phyloP scores from a whole-genome alignment of 768 basidiomycete species.

The Vararia minispora region DNA sequence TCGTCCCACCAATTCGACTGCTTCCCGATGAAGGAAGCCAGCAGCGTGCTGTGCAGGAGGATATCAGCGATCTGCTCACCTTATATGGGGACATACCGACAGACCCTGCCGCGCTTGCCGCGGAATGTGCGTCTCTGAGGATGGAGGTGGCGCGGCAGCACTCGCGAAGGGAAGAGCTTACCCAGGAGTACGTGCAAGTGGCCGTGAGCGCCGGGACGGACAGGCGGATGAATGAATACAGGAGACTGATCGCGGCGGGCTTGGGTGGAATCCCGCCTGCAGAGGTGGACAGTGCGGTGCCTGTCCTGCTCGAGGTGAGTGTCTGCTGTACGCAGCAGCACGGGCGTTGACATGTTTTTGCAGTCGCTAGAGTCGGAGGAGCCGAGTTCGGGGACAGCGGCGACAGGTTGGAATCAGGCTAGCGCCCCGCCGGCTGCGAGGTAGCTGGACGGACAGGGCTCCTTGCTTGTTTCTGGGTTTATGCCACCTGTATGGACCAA shows the following conservation, averaged over 20 bases:
- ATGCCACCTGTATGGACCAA: too few relatives aligned
- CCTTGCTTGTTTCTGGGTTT: constrained; percentile 7
- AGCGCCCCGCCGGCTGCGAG: too few relatives aligned
- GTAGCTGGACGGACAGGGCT: too few relatives aligned
- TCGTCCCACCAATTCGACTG: constrained; percentile 35
- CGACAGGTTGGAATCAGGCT: too few relatives aligned
- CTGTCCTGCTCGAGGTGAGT: constrained; percentile 73
- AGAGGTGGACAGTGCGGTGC: constrained; percentile 84
- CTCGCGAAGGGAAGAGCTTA: constrained; percentile 57
- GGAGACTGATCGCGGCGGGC: constrained; percentile 79
- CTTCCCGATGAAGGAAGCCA: constrained; percentile 35
- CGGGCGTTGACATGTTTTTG: constrained; percentile 5
- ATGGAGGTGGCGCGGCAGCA: constrained; percentile 56
- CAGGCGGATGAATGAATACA: constrained; percentile 81
- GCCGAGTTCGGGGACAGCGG: constrained; percentile 42
- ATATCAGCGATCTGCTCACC: constrained; percentile 50
- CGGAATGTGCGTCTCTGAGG: constrained; percentile 47
- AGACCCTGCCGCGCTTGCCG: constrained; percentile 40
- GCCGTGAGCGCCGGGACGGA: constrained; percentile 88
- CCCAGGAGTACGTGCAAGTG: constrained; percentile 67
- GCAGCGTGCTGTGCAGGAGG: constrained; percentile 39
- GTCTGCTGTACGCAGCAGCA: constrained; percentile 2
- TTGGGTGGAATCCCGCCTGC: constrained; percentile 77
- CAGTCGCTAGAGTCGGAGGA: constrained; percentile 81
- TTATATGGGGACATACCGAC: constrained; percentile 48